Evolutionary conservation across 2,329 filamentous ascomycete genomes (phyloP).

Genomic region (Xylariaceae sp.): DNA sequence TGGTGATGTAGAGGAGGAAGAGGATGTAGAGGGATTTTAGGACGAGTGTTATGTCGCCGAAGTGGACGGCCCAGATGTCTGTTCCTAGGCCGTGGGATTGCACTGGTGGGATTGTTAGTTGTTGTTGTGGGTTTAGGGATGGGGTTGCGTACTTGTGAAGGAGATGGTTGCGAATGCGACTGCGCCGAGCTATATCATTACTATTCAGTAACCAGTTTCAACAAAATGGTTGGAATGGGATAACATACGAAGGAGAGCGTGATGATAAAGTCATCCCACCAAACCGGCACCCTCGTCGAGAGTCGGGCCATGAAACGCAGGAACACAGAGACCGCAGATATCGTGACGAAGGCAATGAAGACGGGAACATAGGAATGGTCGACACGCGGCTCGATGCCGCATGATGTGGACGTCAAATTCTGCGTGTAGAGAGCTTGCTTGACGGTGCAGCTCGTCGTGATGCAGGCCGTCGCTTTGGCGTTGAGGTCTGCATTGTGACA

Average conservation of each 20-base stretch:
- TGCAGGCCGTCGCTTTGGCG: conserved; percentile 25
- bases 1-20: conserved; percentile 7
- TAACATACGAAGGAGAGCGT: not conserved
- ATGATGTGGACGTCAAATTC: not conserved
- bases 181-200: not conserved
- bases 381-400: not conserved
- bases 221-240: not conserved
- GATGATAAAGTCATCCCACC: conserved; percentile 7
- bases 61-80: conserved; percentile 41
- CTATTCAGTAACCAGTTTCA: not conserved
- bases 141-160: not conserved
- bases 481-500: conserved; percentile 24
- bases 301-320: conserved; percentile 2
- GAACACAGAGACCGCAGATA: not conserved
- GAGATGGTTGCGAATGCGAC: not conserved
- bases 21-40: conserved; percentile 30
- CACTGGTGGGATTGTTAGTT: conserved; percentile 28
- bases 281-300: not conserved
- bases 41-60: conserved; percentile 38
- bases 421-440: conserved; percentile 25
- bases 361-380: conserved; percentile 12
- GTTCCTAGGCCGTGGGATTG: conserved; percentile 37
- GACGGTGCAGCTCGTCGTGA: conserved; percentile 25
- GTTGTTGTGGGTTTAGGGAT: not conserved
- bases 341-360: not conserved